Evolutionary conservation across 768 basidiomycete genomes (phyloP), one percentile per base, ranked within the genome.

Genomic region (Boletus eberwhitei): DNA sequence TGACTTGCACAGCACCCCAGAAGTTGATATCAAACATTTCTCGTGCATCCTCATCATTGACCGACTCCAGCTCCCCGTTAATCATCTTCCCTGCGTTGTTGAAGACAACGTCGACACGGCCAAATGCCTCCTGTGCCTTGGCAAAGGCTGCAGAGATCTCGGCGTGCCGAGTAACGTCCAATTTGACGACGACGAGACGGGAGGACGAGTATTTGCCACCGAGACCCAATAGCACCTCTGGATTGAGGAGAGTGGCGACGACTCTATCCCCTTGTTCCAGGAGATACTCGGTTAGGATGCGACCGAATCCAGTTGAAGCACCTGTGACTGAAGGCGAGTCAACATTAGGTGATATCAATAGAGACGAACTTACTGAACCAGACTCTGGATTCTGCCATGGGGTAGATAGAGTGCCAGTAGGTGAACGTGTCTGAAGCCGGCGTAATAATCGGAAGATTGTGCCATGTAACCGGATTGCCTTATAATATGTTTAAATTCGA

Each of bases 181-280:
- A 48, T 48, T 64, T 64, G 48, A 72, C 43, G 48, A 71, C 54
- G 48, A 71, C 24, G 24, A 24, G 29, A 29, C 31, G 54, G 0
- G 62, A 52, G 13, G 64, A 7, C 4, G 66, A 11, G 50, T 74
- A 73, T 36, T 69, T 38, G 1, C 41, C 26, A 11, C 44, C 48
- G 16, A 72, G 74, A 19, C 71, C 61, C 12, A 58, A 53, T 38
- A 79, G 62, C 14, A 48, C 60, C n/a, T n/a, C 29, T 1, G 77
- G 77, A 52, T 63, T 73, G 49, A 77, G 76, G 24, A 77, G 64
- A 37, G 79, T 78, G 4, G 80, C 78, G 47, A 78, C 69, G 22
- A 69, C 76, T 32, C 53, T 72, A 35, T 76, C 65, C 5, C 73
- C 77, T 17, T 61, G 61, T 24, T 54, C 34, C 24, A 79, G 66